phyloP scores from a whole-genome alignment of 2,329 filamentous ascomycete genomes.

The Davidsoniella virescens region DNA sequence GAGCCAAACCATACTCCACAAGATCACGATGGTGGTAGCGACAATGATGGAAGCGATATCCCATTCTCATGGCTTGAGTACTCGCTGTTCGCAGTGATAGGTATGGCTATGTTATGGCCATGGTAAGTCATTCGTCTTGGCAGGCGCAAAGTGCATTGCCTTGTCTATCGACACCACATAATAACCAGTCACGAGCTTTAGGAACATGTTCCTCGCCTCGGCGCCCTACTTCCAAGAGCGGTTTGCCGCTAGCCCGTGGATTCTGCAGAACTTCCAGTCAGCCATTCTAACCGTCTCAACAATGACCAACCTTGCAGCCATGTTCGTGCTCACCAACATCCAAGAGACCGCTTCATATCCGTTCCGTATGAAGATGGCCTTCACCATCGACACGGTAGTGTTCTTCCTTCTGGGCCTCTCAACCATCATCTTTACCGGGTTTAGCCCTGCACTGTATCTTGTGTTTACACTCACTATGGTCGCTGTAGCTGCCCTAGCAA shows the following conservation, averaged over 20 bases:
- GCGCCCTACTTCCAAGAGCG: constrained; percentile 82
- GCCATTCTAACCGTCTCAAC: constrained; percentile 78
- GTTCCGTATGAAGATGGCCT: constrained; percentile 61
- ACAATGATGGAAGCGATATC: constrained; percentile 21
- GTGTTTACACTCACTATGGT: constrained; percentile 71
- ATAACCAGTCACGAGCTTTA: constrained; percentile 20
- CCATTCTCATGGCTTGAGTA: constrained; percentile 81
- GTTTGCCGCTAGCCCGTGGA: constrained; percentile 54
- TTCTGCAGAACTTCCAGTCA: constrained; percentile 72
- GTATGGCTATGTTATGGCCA: constrained; percentile 91
- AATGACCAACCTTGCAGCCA: constrained; percentile 60
- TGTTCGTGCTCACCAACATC: constrained; percentile 61
- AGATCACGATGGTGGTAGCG: neutral
- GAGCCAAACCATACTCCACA: no score
- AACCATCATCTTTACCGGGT: constrained; percentile 49
- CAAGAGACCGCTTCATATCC: constrained; percentile 78
- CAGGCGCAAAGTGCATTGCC: neutral
- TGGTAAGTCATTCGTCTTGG: constrained; percentile 44
- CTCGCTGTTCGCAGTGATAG: constrained; percentile 65
- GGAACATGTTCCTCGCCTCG: constrained; percentile 97
- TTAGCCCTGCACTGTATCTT: constrained; percentile 53
- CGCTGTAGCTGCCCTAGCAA: constrained; percentile 59
- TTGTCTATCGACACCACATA: neutral
- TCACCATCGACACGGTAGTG: constrained; percentile 59
- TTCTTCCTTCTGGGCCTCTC: constrained; percentile 70